Percentiles rank a stretch among this genome's conserved stretches.
These are phyloP conservation scores for Fusarium sp. DNA, from an alignment of 2,329 filamentous ascomycete species.

Conservation along the genomic window DNA sequence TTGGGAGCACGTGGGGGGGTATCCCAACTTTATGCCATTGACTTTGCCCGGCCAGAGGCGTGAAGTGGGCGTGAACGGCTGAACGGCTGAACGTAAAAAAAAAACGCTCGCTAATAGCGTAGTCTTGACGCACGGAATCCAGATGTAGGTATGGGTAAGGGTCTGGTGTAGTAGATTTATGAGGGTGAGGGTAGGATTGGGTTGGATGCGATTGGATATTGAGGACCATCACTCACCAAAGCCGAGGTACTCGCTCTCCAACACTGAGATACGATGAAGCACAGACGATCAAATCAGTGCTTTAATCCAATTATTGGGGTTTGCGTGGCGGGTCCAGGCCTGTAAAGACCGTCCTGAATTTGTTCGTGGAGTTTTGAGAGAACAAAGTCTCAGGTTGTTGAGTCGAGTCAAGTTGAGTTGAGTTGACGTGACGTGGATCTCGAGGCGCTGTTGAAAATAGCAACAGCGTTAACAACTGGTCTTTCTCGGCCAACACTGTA, in stretches of 20 bases:
- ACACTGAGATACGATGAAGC: slow-evolving; percentile 15
- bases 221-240: slow-evolving; percentile 38
- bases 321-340: slow-evolving; percentile 12
- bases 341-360: slow-evolving; percentile 2
- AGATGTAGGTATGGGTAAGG: slow-evolving; percentile 27
- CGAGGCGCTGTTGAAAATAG: slow-evolving; percentile 29
- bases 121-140: slow-evolving; percentile 22
- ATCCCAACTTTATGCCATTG: slow-evolving; percentile 26
- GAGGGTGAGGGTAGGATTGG: slow-evolving; percentile 22
- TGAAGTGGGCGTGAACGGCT: slow-evolving; percentile 27
- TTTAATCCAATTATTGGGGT: slow-evolving; percentile 8
- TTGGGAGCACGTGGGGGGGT: slow-evolving; percentile 47
- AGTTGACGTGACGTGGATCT: slow-evolving; percentile 39
- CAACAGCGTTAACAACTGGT: slow-evolving; percentile 7
- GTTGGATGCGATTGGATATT: slow-evolving; percentile 30
- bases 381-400: slow-evolving; percentile 19
- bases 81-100: background rate
- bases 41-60: slow-evolving; percentile 22
- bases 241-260: slow-evolving; percentile 39
- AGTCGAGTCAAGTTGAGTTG: slow-evolving; percentile 12
- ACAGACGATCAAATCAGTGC: slow-evolving; percentile 22
- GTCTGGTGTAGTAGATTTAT: slow-evolving; percentile 33
- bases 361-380: slow-evolving; percentile 21
- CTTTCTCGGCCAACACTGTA: background rate
- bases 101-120: slow-evolving; percentile 11